Conservation (phyloP, 2,329 filamentous ascomycete genomes). For the Alternaria burnsii region DNA sequence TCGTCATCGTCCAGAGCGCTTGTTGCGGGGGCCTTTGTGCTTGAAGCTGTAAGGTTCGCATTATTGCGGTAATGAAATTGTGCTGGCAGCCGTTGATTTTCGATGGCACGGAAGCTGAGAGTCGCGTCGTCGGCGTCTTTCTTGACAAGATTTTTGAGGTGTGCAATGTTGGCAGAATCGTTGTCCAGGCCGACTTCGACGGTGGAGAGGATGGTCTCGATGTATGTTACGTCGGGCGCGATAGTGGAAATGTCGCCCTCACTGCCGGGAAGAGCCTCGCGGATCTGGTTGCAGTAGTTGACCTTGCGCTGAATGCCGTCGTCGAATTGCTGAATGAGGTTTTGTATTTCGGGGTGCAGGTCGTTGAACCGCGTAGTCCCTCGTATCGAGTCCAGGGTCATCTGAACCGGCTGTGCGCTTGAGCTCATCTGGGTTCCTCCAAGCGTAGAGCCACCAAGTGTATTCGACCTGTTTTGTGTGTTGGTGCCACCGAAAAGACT, state of each 20-base stretch:
- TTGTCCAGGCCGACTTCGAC: constrained; percentile 70
- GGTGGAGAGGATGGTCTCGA: constrained; percentile 68
- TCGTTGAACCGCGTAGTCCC: constrained; percentile 93
- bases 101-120: constrained; percentile 75
- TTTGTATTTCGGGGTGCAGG: constrained; percentile 81
- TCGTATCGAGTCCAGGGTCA: constrained; percentile 69
- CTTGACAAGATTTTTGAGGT: constrained; percentile 65
- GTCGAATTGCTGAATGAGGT: constrained; percentile 80
- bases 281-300: constrained; percentile 76
- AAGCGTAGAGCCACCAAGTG: constrained; percentile 35
- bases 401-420: constrained; percentile 39
- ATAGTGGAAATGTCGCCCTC: constrained; percentile 71
- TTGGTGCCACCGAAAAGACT: constrained; percentile 46
- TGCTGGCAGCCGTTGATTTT: constrained; percentile 75
- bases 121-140: constrained; percentile 75
- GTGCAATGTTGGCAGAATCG: constrained; percentile 68
- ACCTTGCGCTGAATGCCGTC: constrained; percentile 82
- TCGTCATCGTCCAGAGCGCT: constrained; percentile 51
- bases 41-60: constrained; percentile 44
- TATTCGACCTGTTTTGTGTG: constrained; percentile 38
- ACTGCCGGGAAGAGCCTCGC: constrained; percentile 69
- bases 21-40: constrained; percentile 34
- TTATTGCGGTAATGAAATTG: constrained; percentile 66
- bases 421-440: constrained; percentile 39
- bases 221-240: constrained; percentile 70